These are phyloP conservation scores for Psophocarpus tetragonolobus DNA, from an alignment of 306 rosid species.

Conservation along the genomic window DNA sequence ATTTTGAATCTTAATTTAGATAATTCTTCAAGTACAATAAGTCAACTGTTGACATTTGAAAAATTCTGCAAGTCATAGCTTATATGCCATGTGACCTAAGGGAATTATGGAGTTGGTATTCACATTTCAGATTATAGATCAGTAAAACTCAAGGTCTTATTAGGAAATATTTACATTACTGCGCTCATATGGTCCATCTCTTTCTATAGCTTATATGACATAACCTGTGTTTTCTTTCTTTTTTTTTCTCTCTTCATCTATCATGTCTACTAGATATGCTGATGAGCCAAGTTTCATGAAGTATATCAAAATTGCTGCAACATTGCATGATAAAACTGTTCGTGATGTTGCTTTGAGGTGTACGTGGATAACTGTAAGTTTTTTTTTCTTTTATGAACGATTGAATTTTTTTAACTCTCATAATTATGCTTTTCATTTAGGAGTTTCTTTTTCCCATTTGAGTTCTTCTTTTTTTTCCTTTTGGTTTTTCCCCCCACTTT, in stretches of 20 bases:
- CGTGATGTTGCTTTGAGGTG: constrained; percentile 98
- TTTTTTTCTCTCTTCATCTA: constrained; percentile 1
- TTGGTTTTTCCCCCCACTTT: neutral
- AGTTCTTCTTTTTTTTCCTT: too few relatives aligned
- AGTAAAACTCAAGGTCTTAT: neutral
- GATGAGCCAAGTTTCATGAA: constrained; percentile 81
- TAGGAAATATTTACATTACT: neutral
- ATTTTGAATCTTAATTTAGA: constrained; percentile 10
- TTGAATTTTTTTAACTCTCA: neutral
- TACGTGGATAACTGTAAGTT: constrained; percentile 89
- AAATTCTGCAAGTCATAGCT: neutral
- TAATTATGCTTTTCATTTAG: neutral
- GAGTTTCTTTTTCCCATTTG: neutral
- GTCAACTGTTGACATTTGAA: neutral
- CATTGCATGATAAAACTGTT: constrained; percentile 82
- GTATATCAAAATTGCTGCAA: constrained; percentile 87
- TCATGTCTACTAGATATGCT: constrained; percentile 56
- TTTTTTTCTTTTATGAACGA: constrained; percentile 32
- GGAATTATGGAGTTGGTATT: neutral
- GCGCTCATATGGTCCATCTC: constrained; percentile 15
- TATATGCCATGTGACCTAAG: neutral
- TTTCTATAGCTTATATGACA: neutral
- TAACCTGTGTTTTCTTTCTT: constrained; percentile 7
- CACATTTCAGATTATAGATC: neutral
- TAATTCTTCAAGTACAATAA: neutral